These are phyloP conservation scores for Zymoseptoria passerinii DNA, from an alignment of 2,329 filamentous ascomycete genomes.

Conservation along the genomic window DNA sequence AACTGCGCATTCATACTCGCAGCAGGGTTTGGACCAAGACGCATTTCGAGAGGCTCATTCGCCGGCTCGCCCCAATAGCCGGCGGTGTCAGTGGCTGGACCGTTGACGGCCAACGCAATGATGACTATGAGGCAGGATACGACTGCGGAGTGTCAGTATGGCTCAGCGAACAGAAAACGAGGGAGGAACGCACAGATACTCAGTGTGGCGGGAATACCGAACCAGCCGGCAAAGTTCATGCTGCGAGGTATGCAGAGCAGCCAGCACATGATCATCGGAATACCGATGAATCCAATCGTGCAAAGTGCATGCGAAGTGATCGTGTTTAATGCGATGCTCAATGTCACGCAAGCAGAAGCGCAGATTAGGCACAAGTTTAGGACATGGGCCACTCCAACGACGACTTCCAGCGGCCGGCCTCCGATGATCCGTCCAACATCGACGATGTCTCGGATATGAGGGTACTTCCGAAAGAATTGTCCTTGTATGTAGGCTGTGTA, in stretches of 20 bases:
- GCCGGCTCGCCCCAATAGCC: no score
- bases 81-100: no score
- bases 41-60: no score
- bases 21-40: no score
- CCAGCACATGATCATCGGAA: conserved; percentile 11
- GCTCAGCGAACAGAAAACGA: conserved; percentile 28
- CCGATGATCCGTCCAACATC: no score
- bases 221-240: conserved; percentile 11
- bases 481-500: background rate
- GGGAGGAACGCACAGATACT: conserved; percentile 52
- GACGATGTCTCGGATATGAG: no score
- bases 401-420: background rate
- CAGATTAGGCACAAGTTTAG: conserved; percentile 12
- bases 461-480: background rate
- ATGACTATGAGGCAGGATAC: no score
- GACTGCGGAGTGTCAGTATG: no score
- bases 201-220: conserved; percentile 30
- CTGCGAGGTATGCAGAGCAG: conserved; percentile 9
- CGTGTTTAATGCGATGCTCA: conserved; percentile 10
- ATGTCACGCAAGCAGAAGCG: conserved; percentile 8
- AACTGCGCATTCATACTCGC: no score
- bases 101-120: no score
- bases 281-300: conserved; percentile 8
- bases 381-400: conserved; percentile 7
- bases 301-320: conserved; percentile 7